Base-by-base conservation (phyloP, 257 asterid genomes). In the Agastache rugosa region DNA sequence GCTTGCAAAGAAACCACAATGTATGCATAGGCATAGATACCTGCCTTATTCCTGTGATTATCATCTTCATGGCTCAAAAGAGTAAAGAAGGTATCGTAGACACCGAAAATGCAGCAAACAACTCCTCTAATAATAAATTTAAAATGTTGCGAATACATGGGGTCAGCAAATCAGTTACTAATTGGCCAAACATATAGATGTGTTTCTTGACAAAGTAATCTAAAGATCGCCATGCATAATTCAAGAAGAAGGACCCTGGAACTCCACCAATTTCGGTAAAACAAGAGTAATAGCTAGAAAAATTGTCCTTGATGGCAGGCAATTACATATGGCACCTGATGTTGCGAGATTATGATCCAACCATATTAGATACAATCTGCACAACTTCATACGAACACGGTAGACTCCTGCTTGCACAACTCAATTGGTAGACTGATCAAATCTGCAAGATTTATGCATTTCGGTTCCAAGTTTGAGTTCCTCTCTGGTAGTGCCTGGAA, bases 51-150 rank as follows among this genome's bases (percentile, higher is more conserved):
- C 56, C 60, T 73, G 53, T 11, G 45, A 17, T 45, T 50, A 67
- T 67, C 75, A 66, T 73, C 41, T 42, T 67, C 82, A 37, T 45
- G 66, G 50, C 35, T 37, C 11, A 60, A 76, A 29, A 69, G 44
- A 27, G 73, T 77, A 69, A 77, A 53, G 20, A 47, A 20, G 44
- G 62, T 25, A 59, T 41, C 58, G 10, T 22, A 62, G 54, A 25
- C 45, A 34, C 54, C 8, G 1, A 73, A 19, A 37, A 27, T 37
- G 71, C 64, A 76, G 70, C 42, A 20, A 37, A 39, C 8, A 63
- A 27, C 27, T 51, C 34, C 37, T 35, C 48, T 12, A 35, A 23
- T 73, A n/a, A 37, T 37, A 47, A 25, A 61, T 48, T 37, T 41
- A 55, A 54, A 39, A 42, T 6, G 20, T 44, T 34, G 25, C 22